Percentiles rank a stretch among this genome's conserved stretches.
Evolutionary conservation across 2,329 filamentous ascomycete species (phyloP).

Genomic region (Fusarium sp.): DNA sequence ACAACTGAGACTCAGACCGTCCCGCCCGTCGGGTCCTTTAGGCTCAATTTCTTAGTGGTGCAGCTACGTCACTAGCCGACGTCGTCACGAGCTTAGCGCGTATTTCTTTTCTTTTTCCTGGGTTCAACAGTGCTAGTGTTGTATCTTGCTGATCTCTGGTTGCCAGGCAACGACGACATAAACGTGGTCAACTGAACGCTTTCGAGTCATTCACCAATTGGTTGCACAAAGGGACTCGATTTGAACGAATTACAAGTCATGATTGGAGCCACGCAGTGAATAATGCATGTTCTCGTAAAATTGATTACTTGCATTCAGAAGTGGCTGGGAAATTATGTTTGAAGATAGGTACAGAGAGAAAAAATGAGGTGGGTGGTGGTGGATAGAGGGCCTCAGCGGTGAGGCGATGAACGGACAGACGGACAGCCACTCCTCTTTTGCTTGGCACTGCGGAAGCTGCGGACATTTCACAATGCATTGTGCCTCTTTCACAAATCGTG

Average conservation of each 20-base stretch:
- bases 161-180: conserved; percentile 35
- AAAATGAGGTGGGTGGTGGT: conserved; percentile 16
- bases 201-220: conserved; percentile 17
- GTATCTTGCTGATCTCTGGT: conserved; percentile 14
- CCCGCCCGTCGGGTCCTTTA: not conserved
- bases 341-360: not conserved
- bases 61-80: conserved; percentile 44
- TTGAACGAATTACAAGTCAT: not conserved
- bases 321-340: conserved; percentile 6
- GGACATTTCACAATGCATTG: conserved; percentile 1
- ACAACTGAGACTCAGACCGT: not conserved
- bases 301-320: not conserved
- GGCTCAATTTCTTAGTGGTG: conserved; percentile 3
- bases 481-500: not conserved
- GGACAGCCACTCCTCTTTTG: conserved; percentile 10
- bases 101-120: not conserved
- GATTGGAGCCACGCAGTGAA: conserved; percentile 37
- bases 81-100: conserved; percentile 30
- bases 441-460: conserved; percentile 32
- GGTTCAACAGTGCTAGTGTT: not conserved
- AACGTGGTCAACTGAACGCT: conserved; percentile 6
- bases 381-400: conserved; percentile 30
- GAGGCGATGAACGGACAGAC: conserved; percentile 11
- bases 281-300: not conserved
- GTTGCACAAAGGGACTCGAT: not conserved